These are phyloP conservation scores for Emergomyces pasteurianus DNA, from an alignment of 2,329 filamentous ascomycete genomes.

Conservation along the genomic window DNA sequence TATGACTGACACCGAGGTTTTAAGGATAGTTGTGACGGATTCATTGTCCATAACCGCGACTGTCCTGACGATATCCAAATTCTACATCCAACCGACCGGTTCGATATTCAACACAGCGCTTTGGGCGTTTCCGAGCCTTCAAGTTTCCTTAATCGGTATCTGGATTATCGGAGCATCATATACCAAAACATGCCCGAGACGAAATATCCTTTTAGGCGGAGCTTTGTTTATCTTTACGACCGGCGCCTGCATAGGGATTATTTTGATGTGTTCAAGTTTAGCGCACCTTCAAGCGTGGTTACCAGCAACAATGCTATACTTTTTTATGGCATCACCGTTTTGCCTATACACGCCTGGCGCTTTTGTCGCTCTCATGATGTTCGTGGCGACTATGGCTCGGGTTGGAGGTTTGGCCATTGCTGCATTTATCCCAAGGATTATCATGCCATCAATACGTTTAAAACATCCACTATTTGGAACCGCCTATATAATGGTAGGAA, in stretches of 20 bases:
- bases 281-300: not conserved
- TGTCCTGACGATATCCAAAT: not conserved
- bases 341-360: not conserved
- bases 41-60: not conserved
- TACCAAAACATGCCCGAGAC: not conserved
- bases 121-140: not conserved
- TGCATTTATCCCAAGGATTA: not conserved
- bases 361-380: not conserved
- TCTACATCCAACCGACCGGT: not conserved
- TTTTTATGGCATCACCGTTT: not conserved
- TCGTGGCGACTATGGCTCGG: not conserved
- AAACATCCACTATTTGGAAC: constrained; percentile 1
- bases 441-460: not conserved
- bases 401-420: not conserved
- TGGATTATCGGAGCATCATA: not conserved
- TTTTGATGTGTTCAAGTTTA: not conserved
- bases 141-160: not conserved
- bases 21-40: not conserved
- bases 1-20: not conserved
- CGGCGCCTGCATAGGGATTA: not conserved
- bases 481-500: not conserved
- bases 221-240: not conserved
- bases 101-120: not conserved
- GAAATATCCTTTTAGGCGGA: not conserved
- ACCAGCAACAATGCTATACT: not conserved